phyloP scores from a whole-genome alignment of 192 early-diverging fungal species.

The Coemansia sp. region DNA sequence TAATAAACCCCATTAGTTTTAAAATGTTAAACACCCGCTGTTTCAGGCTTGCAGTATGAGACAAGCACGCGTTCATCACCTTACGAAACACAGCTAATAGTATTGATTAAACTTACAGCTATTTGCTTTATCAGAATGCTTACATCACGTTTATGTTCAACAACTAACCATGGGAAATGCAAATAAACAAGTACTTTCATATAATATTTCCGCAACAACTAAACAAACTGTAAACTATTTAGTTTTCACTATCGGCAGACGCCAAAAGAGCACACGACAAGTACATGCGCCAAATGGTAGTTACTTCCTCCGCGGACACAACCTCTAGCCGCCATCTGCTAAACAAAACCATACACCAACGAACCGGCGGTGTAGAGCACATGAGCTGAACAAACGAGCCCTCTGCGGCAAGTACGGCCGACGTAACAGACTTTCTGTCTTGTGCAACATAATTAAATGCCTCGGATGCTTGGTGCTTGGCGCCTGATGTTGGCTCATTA shows the following conservation, averaged over 20 bases:
- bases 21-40: no score
- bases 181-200: no score
- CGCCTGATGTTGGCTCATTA: conserved; percentile 3
- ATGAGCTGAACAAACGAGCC: conserved; percentile 50
- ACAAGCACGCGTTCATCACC: no score
- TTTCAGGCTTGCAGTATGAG: no score
- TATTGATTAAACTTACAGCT: no score
- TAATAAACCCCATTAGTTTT: no score
- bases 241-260: conserved; percentile 17
- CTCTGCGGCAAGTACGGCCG: conserved; percentile 11
- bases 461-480: conserved; percentile 26
- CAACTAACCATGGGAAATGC: background rate
- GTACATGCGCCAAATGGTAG: conserved; percentile 54
- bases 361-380: conserved; percentile 41
- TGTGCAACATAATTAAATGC: conserved; percentile 46
- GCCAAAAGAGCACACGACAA: conserved; percentile 52
- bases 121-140: background rate
- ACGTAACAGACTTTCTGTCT: conserved; percentile 17
- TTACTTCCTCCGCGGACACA: conserved; percentile 36
- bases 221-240: conserved; percentile 7
- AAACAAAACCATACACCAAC: conserved; percentile 31
- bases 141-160: background rate
- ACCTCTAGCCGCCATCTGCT: conserved; percentile 45
- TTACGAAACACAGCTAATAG: no score
- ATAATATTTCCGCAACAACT: background rate